Evolutionary conservation across 2,329 filamentous ascomycete genomes (phyloP), one percentile per base, ranked within the genome.

Genomic region (Clarireedia monteithiana): DNA sequence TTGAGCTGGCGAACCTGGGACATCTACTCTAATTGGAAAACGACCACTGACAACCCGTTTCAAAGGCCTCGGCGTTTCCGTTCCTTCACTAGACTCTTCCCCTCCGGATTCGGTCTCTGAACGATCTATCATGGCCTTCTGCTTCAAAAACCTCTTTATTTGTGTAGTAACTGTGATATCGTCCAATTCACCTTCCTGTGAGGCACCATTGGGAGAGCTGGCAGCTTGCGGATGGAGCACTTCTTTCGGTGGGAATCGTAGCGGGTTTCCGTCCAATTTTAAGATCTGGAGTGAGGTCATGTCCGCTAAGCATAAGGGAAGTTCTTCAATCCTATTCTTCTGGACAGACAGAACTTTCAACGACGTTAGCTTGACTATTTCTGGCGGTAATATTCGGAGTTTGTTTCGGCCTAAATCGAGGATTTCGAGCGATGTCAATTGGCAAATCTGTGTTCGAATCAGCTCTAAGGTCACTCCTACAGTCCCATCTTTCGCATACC

Each of bases 321-420:
- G 75, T 63, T 91, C 86, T 61, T 89, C 85, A 64, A 97, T 89
- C 58, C 86, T 83, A 69, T 96, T 96, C 68, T 88, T 89, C 63
- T 89, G 87, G 38, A 96, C 81, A 2, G 91, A 91, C 54, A 97
- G 77, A 15, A 96, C 91, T 68, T 95, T 95, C 61, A 97, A 75
- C 1, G 89, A 95, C 5, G 85, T 85, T 65, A 97, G 77, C 67
- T 85, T 89, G 58, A 81, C 82, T 59, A 96, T 88, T 53, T 91
- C 87, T 48, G 85, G 82, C 0, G 92, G 91, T 2, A 97, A 79
- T 9, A 81, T 75, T 48, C 81, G 82, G 59, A 97, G 84, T 69
- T 87, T 89, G 69, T 97, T 97, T 64, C 89, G 83, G 69, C 91
- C 91, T 54, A 97, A 79, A 72, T 97, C 92, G 59, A 97, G 81